These are phyloP conservation scores for Delphinella strobiligena DNA, from an alignment of 2,329 filamentous ascomycete genomes.

Conservation along the genomic window DNA sequence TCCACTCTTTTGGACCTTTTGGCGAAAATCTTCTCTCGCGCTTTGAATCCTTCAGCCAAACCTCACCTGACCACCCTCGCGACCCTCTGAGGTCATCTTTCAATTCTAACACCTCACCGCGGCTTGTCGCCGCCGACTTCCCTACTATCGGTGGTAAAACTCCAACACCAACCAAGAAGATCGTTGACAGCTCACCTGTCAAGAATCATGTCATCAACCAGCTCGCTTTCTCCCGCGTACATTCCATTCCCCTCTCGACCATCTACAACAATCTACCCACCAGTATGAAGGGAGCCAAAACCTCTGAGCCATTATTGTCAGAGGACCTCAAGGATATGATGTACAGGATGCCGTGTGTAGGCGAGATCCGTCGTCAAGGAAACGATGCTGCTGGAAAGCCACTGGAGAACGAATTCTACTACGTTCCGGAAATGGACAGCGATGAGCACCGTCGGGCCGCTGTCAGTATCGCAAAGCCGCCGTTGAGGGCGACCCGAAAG, in stretches of 20 bases:
- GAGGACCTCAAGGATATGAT: constrained; percentile 59
- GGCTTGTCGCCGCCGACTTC: constrained; percentile 4
- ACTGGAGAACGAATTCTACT: constrained; percentile 95
- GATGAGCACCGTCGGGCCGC: constrained; percentile 69
- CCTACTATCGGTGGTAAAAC: constrained; percentile 13
- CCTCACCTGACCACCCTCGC: constrained; percentile 45
- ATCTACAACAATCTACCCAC: constrained; percentile 80
- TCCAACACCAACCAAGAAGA: constrained; percentile 15
- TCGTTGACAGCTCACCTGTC: constrained; percentile 35
- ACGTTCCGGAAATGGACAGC: constrained; percentile 74
- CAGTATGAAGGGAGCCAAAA: constrained; percentile 28
- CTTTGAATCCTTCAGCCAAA: constrained; percentile 63
- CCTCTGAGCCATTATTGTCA: constrained; percentile 35
- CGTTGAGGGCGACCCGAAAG: constrained; percentile 79
- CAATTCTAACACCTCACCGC: constrained; percentile 14
- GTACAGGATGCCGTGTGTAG: constrained; percentile 65
- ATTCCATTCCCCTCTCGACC: constrained; percentile 79
- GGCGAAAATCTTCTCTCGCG: constrained; percentile 75
- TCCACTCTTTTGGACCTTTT: constrained; percentile 86
- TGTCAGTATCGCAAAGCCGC: constrained; percentile 79
- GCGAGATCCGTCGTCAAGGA: constrained; percentile 77
- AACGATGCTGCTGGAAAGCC: constrained; percentile 92
- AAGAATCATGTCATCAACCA: constrained; percentile 90
- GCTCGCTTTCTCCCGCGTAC: constrained; percentile 83
- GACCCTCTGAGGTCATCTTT: constrained; percentile 18